These are phyloP conservation scores for Amylostereum areolatum DNA, from an alignment of 1,284 basidiomycete genomes.

Conservation along the genomic window DNA sequence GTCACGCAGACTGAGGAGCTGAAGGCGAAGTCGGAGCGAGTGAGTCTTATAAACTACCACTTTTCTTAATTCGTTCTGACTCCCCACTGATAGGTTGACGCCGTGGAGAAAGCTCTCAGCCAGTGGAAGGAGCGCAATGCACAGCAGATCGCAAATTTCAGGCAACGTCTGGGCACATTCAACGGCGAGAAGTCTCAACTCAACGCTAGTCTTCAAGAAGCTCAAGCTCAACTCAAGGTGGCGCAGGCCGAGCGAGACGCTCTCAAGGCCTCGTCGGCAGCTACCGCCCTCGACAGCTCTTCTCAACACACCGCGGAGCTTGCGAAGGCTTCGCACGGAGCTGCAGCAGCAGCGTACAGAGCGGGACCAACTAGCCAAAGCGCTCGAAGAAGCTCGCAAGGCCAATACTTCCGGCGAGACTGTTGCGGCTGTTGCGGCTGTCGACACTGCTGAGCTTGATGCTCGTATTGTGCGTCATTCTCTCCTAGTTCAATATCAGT, in stretches of 20 bases:
- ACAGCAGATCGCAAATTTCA: constrained; percentile 28
- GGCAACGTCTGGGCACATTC: constrained; percentile 23
- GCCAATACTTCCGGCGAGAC: constrained; percentile 32
- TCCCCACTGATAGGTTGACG: constrained; percentile 3
- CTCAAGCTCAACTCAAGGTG: constrained; percentile 21
- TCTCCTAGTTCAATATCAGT: not conserved
- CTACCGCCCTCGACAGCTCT: constrained; percentile 8
- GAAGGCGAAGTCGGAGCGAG: constrained; percentile 27
- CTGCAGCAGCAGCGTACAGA: constrained; percentile 14
- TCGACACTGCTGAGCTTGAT: constrained; percentile 11
- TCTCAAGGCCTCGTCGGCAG: constrained; percentile 17
- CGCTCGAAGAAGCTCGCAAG: constrained; percentile 33
- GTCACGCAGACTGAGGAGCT: constrained; percentile 24
- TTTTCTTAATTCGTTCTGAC: not conserved
- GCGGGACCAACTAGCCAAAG: constrained; percentile 21
- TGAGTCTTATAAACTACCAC: not conserved
- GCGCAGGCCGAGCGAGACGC: constrained; percentile 28
- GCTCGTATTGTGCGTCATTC: constrained; percentile 37
- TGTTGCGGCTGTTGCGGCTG: constrained; percentile 5
- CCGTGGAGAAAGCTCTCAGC: constrained; percentile 4
- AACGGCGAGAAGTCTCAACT: constrained; percentile 32
- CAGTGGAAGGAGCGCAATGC: constrained; percentile 18
- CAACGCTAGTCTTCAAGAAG: constrained; percentile 21
- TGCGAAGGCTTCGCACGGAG: constrained; percentile 5
- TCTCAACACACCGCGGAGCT: not conserved